Evolutionary conservation across 2,329 filamentous ascomycete species (phyloP).

Genomic region (Trichoderma sp.): DNA sequence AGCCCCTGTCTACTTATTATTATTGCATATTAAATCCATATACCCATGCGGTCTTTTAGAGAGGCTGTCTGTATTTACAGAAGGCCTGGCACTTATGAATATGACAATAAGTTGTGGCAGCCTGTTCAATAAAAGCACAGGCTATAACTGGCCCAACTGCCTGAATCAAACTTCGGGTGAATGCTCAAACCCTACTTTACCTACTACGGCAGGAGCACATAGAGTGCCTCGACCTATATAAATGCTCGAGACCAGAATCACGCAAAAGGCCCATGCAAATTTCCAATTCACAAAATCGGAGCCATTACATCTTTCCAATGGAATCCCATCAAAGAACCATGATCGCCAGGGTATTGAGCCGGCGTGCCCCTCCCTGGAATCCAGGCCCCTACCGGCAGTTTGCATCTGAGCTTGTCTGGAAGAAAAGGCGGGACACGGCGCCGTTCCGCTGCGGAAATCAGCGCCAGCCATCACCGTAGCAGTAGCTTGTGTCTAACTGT

Average conservation of each 20-base stretch:
- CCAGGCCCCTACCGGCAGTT: neutral
- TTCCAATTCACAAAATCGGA: neutral
- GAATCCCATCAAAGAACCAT: neutral
- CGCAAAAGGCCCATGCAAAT: neutral
- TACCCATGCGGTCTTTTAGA: neutral
- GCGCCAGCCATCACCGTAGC: neutral
- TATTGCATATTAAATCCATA: too few relatives aligned
- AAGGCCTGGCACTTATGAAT: neutral
- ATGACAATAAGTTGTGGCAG: neutral
- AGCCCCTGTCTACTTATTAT: neutral
- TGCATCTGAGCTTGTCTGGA: neutral
- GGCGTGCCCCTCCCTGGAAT: conserved; percentile 14
- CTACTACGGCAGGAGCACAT: neutral
- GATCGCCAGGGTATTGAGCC: neutral
- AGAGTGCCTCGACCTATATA: neutral
- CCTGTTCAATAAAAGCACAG: neutral
- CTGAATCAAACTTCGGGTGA: neutral
- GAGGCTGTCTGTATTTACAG: neutral
- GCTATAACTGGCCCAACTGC: neutral
- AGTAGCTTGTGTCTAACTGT: neutral
- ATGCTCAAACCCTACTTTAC: neutral
- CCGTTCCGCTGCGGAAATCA: conserved; percentile 14
- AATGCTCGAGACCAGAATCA: neutral
- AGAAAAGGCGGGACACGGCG: conserved; percentile 9
- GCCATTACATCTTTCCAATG: neutral